These are phyloP conservation scores for Botryotinia convoluta DNA, from an alignment of 2,329 filamentous ascomycete species.

Conservation along the genomic window DNA sequence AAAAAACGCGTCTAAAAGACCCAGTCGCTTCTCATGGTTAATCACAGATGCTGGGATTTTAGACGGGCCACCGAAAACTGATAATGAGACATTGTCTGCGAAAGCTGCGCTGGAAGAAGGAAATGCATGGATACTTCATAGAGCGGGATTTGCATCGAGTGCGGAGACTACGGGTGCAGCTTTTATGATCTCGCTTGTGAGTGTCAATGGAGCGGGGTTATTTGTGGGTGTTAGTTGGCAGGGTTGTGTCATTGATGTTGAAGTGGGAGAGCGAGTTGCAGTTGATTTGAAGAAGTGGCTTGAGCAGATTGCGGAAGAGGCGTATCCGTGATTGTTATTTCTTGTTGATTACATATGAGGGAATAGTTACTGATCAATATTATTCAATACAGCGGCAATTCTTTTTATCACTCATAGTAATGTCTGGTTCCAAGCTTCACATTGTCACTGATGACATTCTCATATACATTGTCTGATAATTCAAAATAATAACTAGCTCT, in stretches of 20 bases:
- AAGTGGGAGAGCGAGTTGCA: not conserved
- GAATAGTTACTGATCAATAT: not conserved
- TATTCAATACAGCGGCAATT: too few species aligned
- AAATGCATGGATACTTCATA: not conserved
- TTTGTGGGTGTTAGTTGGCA: not conserved
- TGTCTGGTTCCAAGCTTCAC: not conserved
- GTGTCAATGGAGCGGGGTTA: not conserved
- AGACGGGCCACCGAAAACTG: not conserved
- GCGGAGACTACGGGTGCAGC: not conserved
- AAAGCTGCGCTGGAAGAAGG: not conserved
- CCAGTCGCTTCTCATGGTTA: not conserved
- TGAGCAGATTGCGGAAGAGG: not conserved
- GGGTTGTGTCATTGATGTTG: not conserved
- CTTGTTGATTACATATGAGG: not conserved
- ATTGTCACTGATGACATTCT: not conserved
- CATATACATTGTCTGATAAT: not conserved
- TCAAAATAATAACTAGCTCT: not conserved
- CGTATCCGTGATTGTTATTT: not conserved
- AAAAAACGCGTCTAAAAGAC: not conserved
- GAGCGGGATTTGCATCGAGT: not conserved
- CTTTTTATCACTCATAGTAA: not conserved
- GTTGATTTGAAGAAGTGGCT: not conserved
- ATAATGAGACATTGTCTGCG: not conserved
- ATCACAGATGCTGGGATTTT: not conserved
- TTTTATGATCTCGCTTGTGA: not conserved